Evolutionary conservation across 2,329 filamentous ascomycete species (phyloP), one percentile per base, ranked within the genome.

Genomic region (Chaetomiaceae sp.): DNA sequence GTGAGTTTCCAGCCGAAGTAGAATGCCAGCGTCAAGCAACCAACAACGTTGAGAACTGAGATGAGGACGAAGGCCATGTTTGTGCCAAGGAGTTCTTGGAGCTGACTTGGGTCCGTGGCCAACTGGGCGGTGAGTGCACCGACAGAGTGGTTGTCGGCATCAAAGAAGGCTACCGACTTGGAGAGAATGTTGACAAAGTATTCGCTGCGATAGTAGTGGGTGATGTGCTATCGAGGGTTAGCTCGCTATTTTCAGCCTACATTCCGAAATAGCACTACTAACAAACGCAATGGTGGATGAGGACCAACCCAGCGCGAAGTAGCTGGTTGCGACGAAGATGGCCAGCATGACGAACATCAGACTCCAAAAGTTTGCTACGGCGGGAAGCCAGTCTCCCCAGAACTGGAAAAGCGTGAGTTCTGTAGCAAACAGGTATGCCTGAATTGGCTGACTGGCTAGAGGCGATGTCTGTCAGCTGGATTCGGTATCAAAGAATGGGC

Each of bases 1-100:
- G 84, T 81, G 9, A 91, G 73, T 64, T 90, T 90, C 87, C 87
- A 91, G 0, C 86, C 85, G 63, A 86, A 89, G 10, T 77, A 73
- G 61, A 89, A 89, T 0, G 84, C 76, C 42, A 90, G 84, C 25
- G 77, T 72, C 13, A 88, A 67, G 14, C 79, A 82, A 0, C 85
- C 86, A 4, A 81, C 62, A 3, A 90, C 69, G 48, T 80, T 86
- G 63, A 88, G 83, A 11, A 85, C 64, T 8, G 84, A 82, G 21
- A 85, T 80, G 54, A 74, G 75, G 4, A 81, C 78, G 47, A 86
- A 75, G 1, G 82, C 76, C 79, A 85, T 83, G 64, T 85, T 84
- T 25, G 76, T 71, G 7, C 80, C 79, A 60, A 84, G 76, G 7
- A 85, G 71, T 64, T 85, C 79, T 63, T 84, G 80, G 1, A 85